Evolutionary conservation across 2,329 filamentous ascomycete genomes (phyloP).

Genomic region (Fusarium heterosporum): DNA sequence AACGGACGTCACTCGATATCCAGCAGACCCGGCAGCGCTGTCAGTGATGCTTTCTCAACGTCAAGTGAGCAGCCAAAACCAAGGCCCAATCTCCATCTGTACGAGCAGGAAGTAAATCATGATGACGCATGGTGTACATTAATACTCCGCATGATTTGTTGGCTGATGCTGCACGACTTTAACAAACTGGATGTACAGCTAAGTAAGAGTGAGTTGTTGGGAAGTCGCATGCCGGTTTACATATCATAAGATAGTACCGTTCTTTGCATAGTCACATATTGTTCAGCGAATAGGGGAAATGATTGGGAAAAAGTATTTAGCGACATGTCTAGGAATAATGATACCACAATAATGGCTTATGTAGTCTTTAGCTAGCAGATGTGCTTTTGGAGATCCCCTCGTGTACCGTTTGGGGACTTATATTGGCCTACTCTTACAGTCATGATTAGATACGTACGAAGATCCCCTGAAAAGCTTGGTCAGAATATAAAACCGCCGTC

Average conservation of each 20-base stretch:
- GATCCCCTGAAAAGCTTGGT: not conserved
- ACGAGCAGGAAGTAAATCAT: conserved; percentile 46
- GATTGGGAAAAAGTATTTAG: conserved; percentile 4
- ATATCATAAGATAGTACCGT: conserved; percentile 52
- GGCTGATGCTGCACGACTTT: conserved; percentile 69
- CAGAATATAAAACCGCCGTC: conserved; percentile 6
- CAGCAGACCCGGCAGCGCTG: conserved; percentile 27
- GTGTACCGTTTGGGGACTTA: not conserved
- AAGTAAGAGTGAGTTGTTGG: conserved; percentile 64
- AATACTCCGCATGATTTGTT: conserved; percentile 69
- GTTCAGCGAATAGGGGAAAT: not conserved
- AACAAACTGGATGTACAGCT: conserved; percentile 65
- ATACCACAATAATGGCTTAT: conserved; percentile 27
- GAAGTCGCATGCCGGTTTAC: conserved; percentile 67
- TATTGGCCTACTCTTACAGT: not conserved
- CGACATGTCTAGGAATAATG: conserved; percentile 10
- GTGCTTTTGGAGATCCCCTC: not conserved
- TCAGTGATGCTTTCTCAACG: conserved; percentile 27
- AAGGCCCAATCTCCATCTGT: conserved; percentile 31
- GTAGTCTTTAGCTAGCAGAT: not conserved
- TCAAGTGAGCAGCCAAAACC: conserved; percentile 16
- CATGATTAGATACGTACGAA: not conserved
- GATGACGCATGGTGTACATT: conserved; percentile 66
- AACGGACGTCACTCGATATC: conserved; percentile 21
- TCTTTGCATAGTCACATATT: not conserved